phyloP scores from a whole-genome alignment of 2,329 filamentous ascomycete genomes.

The Thelonectria rubi region DNA sequence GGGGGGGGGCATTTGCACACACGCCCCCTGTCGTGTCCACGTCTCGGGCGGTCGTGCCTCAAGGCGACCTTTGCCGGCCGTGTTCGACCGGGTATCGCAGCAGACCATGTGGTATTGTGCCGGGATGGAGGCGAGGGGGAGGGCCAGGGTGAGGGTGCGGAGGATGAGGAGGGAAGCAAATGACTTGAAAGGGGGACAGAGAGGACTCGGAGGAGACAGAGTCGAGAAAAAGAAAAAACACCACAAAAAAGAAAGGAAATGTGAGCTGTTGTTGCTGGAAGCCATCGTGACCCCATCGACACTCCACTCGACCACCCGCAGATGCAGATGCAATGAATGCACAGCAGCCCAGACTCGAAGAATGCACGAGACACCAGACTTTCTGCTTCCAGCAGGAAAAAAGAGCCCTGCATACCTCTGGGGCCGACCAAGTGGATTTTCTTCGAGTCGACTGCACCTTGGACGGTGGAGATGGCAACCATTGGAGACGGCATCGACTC shows the following conservation, averaged over 20 bases:
- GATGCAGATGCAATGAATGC: background rate
- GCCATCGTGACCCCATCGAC: conserved; percentile 10
- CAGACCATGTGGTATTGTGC: background rate
- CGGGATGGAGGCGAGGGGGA: conserved; percentile 1
- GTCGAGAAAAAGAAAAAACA: background rate
- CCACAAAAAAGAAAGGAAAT: conserved; percentile 9
- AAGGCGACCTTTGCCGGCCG: background rate
- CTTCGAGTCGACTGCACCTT: background rate
- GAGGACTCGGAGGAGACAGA: background rate
- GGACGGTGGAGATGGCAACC: background rate
- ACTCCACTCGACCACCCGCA: no score
- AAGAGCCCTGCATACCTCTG: background rate
- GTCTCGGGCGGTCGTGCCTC: background rate
- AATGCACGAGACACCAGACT: background rate
- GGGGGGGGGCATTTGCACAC: conserved; percentile 18
- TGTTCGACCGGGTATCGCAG: background rate
- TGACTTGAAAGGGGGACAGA: background rate
- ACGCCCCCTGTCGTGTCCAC: background rate
- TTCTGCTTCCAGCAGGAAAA: background rate
- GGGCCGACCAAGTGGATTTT: no score
- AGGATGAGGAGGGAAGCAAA: background rate
- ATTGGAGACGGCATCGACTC: no score
- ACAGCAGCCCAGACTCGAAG: background rate
- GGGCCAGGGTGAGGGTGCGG: background rate
- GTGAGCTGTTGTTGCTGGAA: conserved; percentile 5